Base-by-base conservation (phyloP, 225 moss, liverwort and hornwort genomes). In the Bryum argenteum region DNA sequence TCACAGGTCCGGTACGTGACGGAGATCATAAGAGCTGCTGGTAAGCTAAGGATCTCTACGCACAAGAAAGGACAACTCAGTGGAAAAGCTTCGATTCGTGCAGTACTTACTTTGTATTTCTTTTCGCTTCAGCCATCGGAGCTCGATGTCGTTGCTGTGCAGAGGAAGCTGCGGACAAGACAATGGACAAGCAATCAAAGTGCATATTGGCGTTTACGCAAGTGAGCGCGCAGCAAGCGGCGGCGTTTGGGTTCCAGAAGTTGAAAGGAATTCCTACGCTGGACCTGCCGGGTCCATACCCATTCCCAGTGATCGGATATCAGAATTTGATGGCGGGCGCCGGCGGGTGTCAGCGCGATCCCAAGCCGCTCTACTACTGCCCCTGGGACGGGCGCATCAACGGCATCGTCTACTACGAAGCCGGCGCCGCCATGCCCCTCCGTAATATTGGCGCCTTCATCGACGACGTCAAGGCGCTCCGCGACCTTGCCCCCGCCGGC, bases 381-480 rank as follows among this genome's bases (percentile, higher is more conserved):
- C 0, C 59, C 0, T 89, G 91, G 89, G 89, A 89, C 38, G 1
- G 11, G 1, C 87, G 83, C 9, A 47, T 60, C 14, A 10, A 71
- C 11, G 79, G 73, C 8, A 3, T 59, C 0, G 79, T 73, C 0
- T 64, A 10, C 63, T 74, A 12, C 42, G 81, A 89, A 0, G 53
- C 0, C 4, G 52, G 77, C 1, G 72, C 67, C 10, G 77, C 69
- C 18, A 20, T 91, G 0, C 47, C 82, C 1, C 17, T 87, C 8
- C 43, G 41, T 1, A 56, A 51, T 6, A 2, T 83, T 0, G 62
- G 42, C 7, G 59, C 54, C 8, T 89, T 91, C 81, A 71, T 91
- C 28, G 2, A 17, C 11, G 89, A 91, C 51, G 22, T 91, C 10
- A 85, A 76, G 43, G 57, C 81, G 2, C 69, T 91, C 12, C 80